Evolutionary conservation across 495 filamentous ascomycete genomes (phyloP).

Genomic region (Penicillium pancosmium): DNA sequence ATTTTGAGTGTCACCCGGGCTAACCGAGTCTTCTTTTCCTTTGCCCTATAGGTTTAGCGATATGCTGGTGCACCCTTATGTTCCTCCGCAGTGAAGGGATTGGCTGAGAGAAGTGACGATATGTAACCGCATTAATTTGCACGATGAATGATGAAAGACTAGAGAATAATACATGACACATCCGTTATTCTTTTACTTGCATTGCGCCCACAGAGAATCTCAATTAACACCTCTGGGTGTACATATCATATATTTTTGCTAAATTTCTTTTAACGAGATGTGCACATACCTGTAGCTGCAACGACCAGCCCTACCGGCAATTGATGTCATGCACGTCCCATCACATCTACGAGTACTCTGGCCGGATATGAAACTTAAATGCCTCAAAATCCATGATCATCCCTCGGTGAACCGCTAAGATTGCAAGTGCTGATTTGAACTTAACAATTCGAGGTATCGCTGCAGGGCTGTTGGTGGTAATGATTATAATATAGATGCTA

Average conservation of each 20-base stretch:
- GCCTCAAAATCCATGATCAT: neutral
- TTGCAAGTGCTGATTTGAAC: neutral
- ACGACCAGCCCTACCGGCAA: constrained; percentile 2
- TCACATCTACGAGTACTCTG: constrained; percentile 10
- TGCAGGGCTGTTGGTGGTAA: neutral
- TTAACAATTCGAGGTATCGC: neutral
- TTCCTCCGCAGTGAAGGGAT: constrained; percentile 64
- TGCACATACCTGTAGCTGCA: neutral
- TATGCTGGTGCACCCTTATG: constrained; percentile 86
- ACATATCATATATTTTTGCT: neutral
- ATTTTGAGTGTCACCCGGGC: constrained; percentile 3
- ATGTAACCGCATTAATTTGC: constrained; percentile 27
- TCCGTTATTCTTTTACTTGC: constrained; percentile 9
- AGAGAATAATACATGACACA: constrained; percentile 47
- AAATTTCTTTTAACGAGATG: neutral
- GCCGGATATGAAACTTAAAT: constrained; percentile 3
- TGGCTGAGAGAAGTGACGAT: constrained; percentile 20
- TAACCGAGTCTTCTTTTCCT: constrained; percentile 16
- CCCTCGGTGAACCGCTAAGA: neutral
- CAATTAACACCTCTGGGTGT: neutral
- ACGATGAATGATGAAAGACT: constrained; percentile 51
- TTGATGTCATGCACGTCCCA: constrained; percentile 10
- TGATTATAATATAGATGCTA: too few relatives aligned
- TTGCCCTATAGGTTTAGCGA: constrained; percentile 69
- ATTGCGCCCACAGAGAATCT: neutral